Evolutionary conservation across 768 basidiomycete species (phyloP).

Genomic region (Lyophyllum decastes): DNA sequence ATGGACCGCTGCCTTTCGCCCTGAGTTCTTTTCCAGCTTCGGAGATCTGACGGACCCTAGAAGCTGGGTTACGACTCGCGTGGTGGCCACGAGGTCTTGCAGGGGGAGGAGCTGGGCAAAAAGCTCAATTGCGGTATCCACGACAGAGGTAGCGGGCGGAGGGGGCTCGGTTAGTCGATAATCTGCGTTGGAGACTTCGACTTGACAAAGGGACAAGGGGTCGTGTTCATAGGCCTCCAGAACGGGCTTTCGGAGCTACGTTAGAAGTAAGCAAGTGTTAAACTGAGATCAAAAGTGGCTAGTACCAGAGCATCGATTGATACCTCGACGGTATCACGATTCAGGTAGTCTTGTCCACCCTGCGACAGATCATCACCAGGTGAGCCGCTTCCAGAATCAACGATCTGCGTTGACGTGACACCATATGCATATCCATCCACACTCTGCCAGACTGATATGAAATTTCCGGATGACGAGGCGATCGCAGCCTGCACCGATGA

Average conservation of each 20-base stretch:
- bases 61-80: slow-evolving; percentile 57
- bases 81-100: slow-evolving; percentile 66
- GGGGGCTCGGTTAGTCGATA: slow-evolving; percentile 60
- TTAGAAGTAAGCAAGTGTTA: slow-evolving; percentile 9
- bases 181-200: slow-evolving; percentile 42
- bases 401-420: slow-evolving; percentile 67
- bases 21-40: slow-evolving; percentile 85
- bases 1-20: slow-evolving; percentile 80
- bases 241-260: slow-evolving; percentile 73
- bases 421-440: slow-evolving; percentile 93
- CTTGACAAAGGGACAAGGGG: slow-evolving; percentile 67
- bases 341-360: slow-evolving; percentile 51
- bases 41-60: slow-evolving; percentile 68
- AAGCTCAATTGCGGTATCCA: slow-evolving; percentile 87
- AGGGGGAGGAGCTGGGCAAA: slow-evolving; percentile 79
- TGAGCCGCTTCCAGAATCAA: slow-evolving; percentile 41
- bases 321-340: slow-evolving; percentile 80
- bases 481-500: slow-evolving; percentile 92
- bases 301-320: slow-evolving; percentile 78
- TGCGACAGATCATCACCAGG: slow-evolving; percentile 32
- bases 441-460: slow-evolving; percentile 84
- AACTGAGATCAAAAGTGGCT: slow-evolving; percentile 2
- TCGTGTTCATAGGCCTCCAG: slow-evolving; percentile 88
- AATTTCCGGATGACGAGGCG: slow-evolving; percentile 79
- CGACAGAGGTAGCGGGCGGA: slow-evolving; percentile 78